Percentiles rank a stretch among this genome's conserved stretches.
Conservation (phyloP, 139 green algal genomes). For the Chlamydomonas sphaeroides region DNA sequence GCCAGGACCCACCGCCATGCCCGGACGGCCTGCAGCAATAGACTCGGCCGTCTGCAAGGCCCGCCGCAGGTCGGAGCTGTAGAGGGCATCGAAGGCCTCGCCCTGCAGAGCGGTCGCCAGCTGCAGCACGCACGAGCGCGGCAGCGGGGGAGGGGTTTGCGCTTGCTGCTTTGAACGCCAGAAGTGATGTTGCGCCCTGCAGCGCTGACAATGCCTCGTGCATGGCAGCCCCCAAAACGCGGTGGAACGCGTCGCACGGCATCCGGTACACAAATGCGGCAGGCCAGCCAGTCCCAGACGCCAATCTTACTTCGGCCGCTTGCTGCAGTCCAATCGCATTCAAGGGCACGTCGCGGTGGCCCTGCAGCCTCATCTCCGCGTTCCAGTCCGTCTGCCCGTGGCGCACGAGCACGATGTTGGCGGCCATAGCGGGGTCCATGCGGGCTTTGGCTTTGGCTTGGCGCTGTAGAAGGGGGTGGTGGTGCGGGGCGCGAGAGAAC, state of each 20-base stretch:
- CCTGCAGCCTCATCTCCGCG: constrained; percentile 39
- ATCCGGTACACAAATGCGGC: background rate
- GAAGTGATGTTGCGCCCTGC: background rate
- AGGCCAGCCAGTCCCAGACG: background rate
- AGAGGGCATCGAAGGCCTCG: background rate
- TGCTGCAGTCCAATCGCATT: constrained; percentile 10
- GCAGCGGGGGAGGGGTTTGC: too few species aligned
- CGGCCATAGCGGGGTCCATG: background rate
- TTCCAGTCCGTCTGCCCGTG: constrained; percentile 56
- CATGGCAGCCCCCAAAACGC: too few species aligned
- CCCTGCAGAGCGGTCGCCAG: background rate
- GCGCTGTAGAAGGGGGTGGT: background rate
- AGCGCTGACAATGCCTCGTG: too few species aligned
- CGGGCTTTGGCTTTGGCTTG: background rate
- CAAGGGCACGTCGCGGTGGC: constrained; percentile 18
- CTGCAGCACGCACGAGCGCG: background rate
- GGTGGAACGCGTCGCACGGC: too few species aligned
- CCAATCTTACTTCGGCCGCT: constrained; percentile 1
- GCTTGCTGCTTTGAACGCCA: background rate
- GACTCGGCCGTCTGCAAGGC: constrained; percentile 6
- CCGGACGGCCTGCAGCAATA: background rate
- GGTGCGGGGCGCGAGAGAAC: background rate
- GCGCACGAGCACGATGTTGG: constrained; percentile 10
- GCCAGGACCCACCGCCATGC: background rate
- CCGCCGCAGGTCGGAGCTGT: constrained; percentile 23